Percentiles rank a stretch among this genome's conserved stretches.
phyloP scores from a whole-genome alignment of 768 basidiomycete species.

The Crepidotus variabilis region DNA sequence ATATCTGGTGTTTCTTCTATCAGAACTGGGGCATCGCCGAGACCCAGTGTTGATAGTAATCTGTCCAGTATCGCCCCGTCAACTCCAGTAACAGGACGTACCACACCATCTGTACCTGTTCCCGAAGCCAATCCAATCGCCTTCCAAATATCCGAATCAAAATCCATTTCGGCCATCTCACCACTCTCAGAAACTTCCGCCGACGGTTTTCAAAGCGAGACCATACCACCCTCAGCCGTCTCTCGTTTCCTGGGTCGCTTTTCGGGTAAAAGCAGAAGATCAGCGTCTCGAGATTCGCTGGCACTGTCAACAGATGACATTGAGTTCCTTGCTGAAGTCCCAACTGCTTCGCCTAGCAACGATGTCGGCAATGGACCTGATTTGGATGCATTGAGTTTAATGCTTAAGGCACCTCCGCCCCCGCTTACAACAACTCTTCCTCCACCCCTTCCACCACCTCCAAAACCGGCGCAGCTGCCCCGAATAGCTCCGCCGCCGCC shows the following conservation, averaged over 20 bases:
- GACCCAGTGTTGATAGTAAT: conserved; percentile 21
- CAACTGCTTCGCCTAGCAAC: conserved; percentile 46
- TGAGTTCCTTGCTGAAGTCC: conserved; percentile 73
- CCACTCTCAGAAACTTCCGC: conserved; percentile 9
- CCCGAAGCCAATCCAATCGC: background rate
- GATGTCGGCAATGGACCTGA: conserved; percentile 29
- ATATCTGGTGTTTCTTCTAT: conserved; percentile 12
- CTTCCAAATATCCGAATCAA: background rate
- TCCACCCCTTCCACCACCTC: conserved; percentile 40
- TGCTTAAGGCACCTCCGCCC: conserved; percentile 40
- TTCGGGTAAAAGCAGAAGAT: conserved; percentile 40
- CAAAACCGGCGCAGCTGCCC: conserved; percentile 28
- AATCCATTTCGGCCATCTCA: background rate
- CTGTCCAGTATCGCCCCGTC: conserved; percentile 7
- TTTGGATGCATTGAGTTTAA: conserved; percentile 34
- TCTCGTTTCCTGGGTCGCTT: conserved; percentile 82
- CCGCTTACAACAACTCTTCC: conserved; percentile 34
- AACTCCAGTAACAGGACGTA: background rate
- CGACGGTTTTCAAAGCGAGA: conserved; percentile 12
- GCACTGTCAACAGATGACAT: conserved; percentile 79
- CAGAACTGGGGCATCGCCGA: conserved; percentile 17
- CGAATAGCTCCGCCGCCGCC: conserved; percentile 17
- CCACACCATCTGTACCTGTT: conserved; percentile 9
- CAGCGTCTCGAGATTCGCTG: conserved; percentile 46
- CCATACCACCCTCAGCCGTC: conserved; percentile 58